phyloP scores from a whole-genome alignment of 2,329 filamentous ascomycete genomes.

The Byssoonygena ceratinophila region DNA sequence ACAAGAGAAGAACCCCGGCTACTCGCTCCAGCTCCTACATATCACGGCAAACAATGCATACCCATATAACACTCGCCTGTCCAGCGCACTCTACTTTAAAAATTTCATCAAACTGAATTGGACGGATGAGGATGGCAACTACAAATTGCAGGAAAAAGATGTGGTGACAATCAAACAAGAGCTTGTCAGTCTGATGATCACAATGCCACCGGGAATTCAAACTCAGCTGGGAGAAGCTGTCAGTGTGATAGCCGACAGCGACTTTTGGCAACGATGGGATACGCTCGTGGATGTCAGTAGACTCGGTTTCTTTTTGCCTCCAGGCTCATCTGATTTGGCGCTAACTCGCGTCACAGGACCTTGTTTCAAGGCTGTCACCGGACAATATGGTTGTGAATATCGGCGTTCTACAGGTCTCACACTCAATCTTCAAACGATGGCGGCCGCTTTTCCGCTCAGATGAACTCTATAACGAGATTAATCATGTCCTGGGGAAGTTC shows the following conservation, averaged over 20 bases:
- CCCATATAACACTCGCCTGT: constrained; percentile 68
- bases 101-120: constrained; percentile 95
- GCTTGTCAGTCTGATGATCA: constrained; percentile 93
- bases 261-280: constrained; percentile 94
- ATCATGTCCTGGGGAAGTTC: constrained; percentile 83
- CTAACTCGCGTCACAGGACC: constrained; percentile 47
- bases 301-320: not conserved
- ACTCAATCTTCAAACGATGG: constrained; percentile 97
- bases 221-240: constrained; percentile 92
- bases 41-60: constrained; percentile 70
- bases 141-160: constrained; percentile 75
- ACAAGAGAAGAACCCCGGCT: constrained; percentile 73
- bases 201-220: constrained; percentile 75
- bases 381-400: constrained; percentile 78
- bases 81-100: constrained; percentile 91
- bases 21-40: constrained; percentile 77
- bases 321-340: not conserved
- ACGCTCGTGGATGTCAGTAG: constrained; percentile 68
- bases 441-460: constrained; percentile 87
- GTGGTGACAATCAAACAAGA: constrained; percentile 87
- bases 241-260: constrained; percentile 92
- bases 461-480: constrained; percentile 86
- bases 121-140: constrained; percentile 88
- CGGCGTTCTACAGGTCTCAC: constrained; percentile 90
- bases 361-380: constrained; percentile 74